Evolutionary conservation across 306 rosid species (phyloP).

Genomic region (Argentina anserina): DNA sequence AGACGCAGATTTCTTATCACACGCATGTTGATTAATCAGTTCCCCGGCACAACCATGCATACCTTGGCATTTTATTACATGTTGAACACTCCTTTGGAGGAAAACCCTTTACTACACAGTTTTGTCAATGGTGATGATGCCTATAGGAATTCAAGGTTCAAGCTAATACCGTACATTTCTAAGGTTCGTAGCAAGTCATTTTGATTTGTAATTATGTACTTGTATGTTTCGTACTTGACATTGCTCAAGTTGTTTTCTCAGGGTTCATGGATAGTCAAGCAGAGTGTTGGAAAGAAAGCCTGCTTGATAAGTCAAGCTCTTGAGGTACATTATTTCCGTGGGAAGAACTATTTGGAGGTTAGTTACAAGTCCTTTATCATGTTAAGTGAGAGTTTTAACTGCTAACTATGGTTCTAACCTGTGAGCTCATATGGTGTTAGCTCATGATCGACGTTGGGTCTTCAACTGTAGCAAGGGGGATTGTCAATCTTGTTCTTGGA

Average conservation of each 20-base stretch:
- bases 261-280: constrained; percentile 99
- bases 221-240: not conserved
- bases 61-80: constrained; percentile 72
- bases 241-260: constrained; percentile 29
- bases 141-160: constrained; percentile 80
- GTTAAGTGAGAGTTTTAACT: not conserved
- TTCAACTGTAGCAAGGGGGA: constrained; percentile 85
- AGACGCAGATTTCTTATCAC: constrained; percentile 4
- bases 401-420: constrained; percentile 16
- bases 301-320: constrained; percentile 79
- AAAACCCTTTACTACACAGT: constrained; percentile 49
- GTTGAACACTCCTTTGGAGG: constrained; percentile 70
- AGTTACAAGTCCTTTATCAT: constrained; percentile 9
- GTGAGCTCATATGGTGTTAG: constrained; percentile 31
- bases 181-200: constrained; percentile 48
- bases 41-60: constrained; percentile 63
- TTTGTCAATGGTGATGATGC: constrained; percentile 89
- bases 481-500: constrained; percentile 82
- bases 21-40: constrained; percentile 28
- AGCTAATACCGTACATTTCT: constrained; percentile 85
- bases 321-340: constrained; percentile 54
- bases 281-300: constrained; percentile 91
- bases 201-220: not conserved
- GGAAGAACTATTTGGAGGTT: constrained; percentile 86
- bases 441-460: constrained; percentile 67